These are phyloP conservation scores for Sphaerobolus stellatus DNA, from an alignment of 1,284 basidiomycete genomes.

Conservation along the genomic window DNA sequence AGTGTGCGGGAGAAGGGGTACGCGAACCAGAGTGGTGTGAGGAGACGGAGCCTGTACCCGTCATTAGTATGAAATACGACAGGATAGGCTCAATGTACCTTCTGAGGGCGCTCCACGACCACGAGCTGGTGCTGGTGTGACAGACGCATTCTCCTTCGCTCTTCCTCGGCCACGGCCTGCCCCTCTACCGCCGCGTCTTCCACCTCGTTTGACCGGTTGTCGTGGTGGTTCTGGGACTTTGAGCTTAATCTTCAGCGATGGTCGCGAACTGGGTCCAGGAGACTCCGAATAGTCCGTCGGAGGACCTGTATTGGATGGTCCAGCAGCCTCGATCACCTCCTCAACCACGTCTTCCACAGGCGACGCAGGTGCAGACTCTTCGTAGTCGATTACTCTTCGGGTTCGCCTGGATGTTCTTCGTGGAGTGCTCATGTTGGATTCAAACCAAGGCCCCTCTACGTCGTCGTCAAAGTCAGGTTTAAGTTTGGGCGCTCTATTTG, in stretches of 20 bases:
- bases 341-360: neutral
- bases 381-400: too few species aligned
- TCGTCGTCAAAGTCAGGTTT: too few species aligned
- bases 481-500: too few species aligned
- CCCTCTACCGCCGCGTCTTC: neutral
- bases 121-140: neutral
- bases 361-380: neutral
- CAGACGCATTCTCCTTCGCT: neutral
- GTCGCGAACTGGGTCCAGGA: neutral
- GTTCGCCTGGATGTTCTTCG: too few species aligned
- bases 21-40: conserved; percentile 1
- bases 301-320: neutral
- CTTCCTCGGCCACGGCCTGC: neutral
- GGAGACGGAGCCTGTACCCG: neutral
- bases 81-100: neutral
- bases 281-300: neutral
- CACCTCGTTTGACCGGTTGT: neutral
- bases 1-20: neutral
- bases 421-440: too few species aligned
- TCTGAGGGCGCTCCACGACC: neutral
- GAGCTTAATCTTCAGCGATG: conserved; percentile 40
- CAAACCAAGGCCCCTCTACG: too few species aligned
- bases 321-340: too few species aligned
- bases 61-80: neutral
- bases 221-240: conserved; percentile 44